These are phyloP conservation scores for Ogataea polymorpha DNA, from an alignment of 805 yeast species.

Conservation along the genomic window DNA sequence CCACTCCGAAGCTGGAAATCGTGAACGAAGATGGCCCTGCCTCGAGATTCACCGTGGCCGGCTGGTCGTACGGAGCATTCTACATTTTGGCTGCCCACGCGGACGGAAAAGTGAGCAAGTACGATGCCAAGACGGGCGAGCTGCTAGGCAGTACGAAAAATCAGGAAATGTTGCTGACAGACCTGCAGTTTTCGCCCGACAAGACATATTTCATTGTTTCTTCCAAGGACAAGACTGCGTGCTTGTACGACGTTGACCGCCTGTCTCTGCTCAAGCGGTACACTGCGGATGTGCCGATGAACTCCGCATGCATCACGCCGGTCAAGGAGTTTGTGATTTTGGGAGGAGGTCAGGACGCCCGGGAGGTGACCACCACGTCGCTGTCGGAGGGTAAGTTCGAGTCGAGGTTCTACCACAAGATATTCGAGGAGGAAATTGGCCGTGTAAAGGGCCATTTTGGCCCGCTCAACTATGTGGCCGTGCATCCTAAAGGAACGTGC, in stretches of 20 bases:
- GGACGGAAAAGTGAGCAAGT: constrained; percentile 81
- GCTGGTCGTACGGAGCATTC: constrained; percentile 76
- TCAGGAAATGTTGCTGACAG: constrained; percentile 80
- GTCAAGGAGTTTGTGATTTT: constrained; percentile 85
- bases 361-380: constrained; percentile 96
- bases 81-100: constrained; percentile 83
- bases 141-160: constrained; percentile 53
- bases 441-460: constrained; percentile 99
- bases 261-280: constrained; percentile 70
- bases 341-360: constrained; percentile 99
- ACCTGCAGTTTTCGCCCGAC: constrained; percentile 86
- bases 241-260: constrained; percentile 72
- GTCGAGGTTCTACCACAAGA: constrained; percentile 92
- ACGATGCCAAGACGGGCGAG: constrained; percentile 73
- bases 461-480: constrained; percentile 90
- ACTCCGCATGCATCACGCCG: constrained; percentile 93
- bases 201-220: constrained; percentile 86
- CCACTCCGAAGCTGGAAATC: constrained; percentile 58
- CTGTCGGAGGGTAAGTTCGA: constrained; percentile 94
- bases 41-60: constrained; percentile 70
- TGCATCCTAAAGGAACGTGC: constrained; percentile 89
- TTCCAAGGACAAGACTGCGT: constrained; percentile 86
- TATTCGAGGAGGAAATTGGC: constrained; percentile 94
- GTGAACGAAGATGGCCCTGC: constrained; percentile 47
- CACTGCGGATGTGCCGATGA: constrained; percentile 89